phyloP scores from a whole-genome alignment of 1,284 basidiomycete species.

The Trichosporon coremiiforme region DNA sequence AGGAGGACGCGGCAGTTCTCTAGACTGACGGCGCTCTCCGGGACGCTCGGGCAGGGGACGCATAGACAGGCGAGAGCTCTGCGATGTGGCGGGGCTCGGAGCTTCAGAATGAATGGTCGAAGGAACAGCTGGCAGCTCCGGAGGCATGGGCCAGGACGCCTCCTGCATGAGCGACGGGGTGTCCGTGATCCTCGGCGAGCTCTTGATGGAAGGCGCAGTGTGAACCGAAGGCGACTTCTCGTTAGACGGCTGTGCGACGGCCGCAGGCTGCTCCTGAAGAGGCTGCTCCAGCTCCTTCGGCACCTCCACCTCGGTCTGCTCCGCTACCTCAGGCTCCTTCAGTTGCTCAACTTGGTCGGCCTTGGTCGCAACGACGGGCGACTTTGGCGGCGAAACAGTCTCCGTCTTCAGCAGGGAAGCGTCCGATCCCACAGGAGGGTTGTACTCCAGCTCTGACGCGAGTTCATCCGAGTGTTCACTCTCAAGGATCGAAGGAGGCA shows the following conservation, averaged over 20 bases:
- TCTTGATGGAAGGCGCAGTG: not conserved
- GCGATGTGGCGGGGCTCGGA: not conserved
- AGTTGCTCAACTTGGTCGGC: not conserved
- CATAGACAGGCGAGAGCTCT: not conserved
- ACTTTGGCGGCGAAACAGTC: not conserved
- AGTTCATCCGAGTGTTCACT: not conserved
- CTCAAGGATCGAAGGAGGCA: not conserved
- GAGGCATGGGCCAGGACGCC: not conserved
- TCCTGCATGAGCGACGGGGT: not conserved
- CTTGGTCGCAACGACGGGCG: not conserved
- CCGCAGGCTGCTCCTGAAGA: not conserved
- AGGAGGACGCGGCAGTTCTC: not conserved
- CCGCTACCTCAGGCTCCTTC: not conserved
- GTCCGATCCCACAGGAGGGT: not conserved
- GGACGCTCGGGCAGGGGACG: constrained; percentile 1
- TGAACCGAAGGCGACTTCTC: not conserved
- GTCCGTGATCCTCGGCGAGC: not conserved
- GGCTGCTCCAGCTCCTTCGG: not conserved
- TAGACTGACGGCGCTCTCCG: not conserved
- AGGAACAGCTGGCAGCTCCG: not conserved
- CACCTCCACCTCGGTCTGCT: not conserved
- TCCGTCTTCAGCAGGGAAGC: not conserved
- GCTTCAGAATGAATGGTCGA: not conserved
- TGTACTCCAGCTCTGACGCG: not conserved
- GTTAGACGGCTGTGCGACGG: not conserved